Conservation (phyloP, 2,329 filamentous ascomycete genomes). For the Neofusicoccum kwambonambiense region DNA sequence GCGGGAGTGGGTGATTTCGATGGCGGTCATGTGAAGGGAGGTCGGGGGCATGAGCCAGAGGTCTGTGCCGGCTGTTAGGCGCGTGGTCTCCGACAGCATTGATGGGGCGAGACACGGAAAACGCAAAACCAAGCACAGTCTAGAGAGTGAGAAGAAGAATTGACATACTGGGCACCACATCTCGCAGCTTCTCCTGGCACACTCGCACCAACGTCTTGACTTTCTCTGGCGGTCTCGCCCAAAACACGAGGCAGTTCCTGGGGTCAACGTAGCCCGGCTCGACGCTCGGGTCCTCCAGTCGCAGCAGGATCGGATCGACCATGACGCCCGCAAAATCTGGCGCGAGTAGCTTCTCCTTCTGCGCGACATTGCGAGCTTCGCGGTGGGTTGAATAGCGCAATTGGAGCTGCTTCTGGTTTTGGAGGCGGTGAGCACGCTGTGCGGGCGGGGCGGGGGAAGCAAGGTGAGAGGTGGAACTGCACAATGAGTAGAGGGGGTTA, state of each 20-base stretch:
- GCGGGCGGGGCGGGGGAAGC: background rate
- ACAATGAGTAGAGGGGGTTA: too few species aligned
- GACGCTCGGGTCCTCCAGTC: constrained; percentile 62
- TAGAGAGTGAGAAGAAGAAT: background rate
- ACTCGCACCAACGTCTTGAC: constrained; percentile 65
- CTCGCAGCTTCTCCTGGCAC: constrained; percentile 66
- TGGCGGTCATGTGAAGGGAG: constrained; percentile 77
- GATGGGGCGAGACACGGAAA: background rate
- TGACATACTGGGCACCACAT: constrained; percentile 67
- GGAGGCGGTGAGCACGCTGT: background rate
- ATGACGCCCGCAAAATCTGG: constrained; percentile 67
- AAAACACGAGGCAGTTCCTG: constrained; percentile 81
- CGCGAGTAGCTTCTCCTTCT: constrained; percentile 70
- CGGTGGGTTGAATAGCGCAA: constrained; percentile 72
- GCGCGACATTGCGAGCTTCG: constrained; percentile 70
- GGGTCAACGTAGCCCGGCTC: constrained; percentile 71
- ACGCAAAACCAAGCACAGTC: too few species aligned
- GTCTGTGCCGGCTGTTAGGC: constrained; percentile 46
- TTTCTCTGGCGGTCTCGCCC: constrained; percentile 76
- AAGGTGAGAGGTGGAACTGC: background rate
- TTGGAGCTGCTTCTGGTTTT: constrained; percentile 63
- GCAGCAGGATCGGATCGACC: constrained; percentile 72
- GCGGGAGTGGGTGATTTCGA: constrained; percentile 81
- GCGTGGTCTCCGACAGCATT: too few species aligned
- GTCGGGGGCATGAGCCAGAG: constrained; percentile 83